Base-by-base conservation (phyloP, 768 basidiomycete species). In the Amylocystis lapponica region DNA sequence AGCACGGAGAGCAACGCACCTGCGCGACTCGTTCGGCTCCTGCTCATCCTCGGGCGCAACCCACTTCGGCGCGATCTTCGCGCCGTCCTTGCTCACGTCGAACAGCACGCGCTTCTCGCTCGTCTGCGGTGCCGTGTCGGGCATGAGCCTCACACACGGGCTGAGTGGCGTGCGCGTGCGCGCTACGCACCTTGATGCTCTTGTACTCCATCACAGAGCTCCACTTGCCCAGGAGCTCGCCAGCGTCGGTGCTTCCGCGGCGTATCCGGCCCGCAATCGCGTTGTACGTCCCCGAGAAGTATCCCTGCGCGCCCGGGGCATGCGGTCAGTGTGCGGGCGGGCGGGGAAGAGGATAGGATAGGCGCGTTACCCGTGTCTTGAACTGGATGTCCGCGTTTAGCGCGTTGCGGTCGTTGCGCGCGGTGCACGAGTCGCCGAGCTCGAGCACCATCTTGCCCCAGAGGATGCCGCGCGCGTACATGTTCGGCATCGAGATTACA, bases 221-320 rank as follows among this genome's bases (percentile, higher is more conserved):
- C 96, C 96, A 99, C 60, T 84, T 77, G 22, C 96, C 96, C 12
- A 76, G 76, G 27, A 99, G 66, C 58, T 97, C 93, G 4, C 94
- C 96, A 12, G 88, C 68, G 2, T 89, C 86, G 5, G 65, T 66
- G 21, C 69, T 66, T 11, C 75, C 71, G 38, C 70, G 75, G 50
- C 83, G 83, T 53, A 97, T 74, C 51, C 81, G 79, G 9, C 96
- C 96, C 5, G 79, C 63, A 46, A 99, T 76, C 27, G 84, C 81
- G 60, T 99, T 98, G 70, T 98, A 95, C 43, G 87, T 86, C 19
- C 96, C 96, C 1, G 92, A 93, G 66, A 97, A 96, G 74, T 95
- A 97, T 16, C 95, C 95, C 88, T 89, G 56, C 13, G 16, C 12
- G 13, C 14, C 9, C 21, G 29, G 17, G 22, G 36, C 16, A 36